Evolutionary conservation across 202 grass and related monocot genomes (phyloP).

Genomic region (Dendrocalamus latiflorus): DNA sequence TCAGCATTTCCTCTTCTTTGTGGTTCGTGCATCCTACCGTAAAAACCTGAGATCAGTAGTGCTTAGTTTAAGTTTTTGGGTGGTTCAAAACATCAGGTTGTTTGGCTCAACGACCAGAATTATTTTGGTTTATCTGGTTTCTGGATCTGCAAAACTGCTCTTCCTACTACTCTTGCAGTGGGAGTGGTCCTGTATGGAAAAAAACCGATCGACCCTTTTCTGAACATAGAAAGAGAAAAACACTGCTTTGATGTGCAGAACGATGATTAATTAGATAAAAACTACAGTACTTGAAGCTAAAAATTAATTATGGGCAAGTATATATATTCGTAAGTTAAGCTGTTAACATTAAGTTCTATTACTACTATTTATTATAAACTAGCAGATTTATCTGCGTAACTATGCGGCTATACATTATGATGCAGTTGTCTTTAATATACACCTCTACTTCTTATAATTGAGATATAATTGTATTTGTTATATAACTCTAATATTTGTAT

Average conservation of each 20-base stretch:
- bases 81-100: not conserved
- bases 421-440: no score
- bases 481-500: no score
- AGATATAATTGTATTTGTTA: no score
- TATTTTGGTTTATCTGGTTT: not conserved
- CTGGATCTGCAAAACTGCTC: not conserved
- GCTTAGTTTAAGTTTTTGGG: not conserved
- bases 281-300: not conserved
- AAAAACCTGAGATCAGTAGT: not conserved
- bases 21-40: not conserved
- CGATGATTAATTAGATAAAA: not conserved
- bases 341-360: not conserved
- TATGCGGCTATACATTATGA: no score
- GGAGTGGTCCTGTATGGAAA: not conserved
- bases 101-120: not conserved
- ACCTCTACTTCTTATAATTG: no score
- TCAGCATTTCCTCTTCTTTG: constrained; percentile 30
- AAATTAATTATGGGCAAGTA: not conserved
- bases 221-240: not conserved
- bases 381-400: no score
- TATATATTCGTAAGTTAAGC: not conserved
- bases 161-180: not conserved
- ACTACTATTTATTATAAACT: not conserved
- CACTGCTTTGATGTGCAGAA: not conserved
- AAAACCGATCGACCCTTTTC: not conserved